Evolutionary conservation across 2,329 filamentous ascomycete genomes (phyloP), one percentile per base, ranked within the genome.

Genomic region (Clarireedia monteithiana): DNA sequence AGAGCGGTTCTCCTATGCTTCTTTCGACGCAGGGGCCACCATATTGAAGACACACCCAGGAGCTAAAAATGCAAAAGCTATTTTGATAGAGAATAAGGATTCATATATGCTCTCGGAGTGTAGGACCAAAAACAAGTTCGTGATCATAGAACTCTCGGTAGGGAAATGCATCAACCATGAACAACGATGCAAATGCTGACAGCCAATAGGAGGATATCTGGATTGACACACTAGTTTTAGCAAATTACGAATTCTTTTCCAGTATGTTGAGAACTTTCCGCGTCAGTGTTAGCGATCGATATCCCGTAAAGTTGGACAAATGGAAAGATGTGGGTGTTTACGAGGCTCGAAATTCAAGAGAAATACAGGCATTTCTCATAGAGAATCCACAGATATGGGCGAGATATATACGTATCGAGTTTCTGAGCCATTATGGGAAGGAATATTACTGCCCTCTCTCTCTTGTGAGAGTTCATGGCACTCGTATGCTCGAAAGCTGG

Each of bases 171-270:
- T 84, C 62, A 85, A 46, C 23, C 45, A 34, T 34, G 30, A 34
- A 34, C 30, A 34, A 34, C 30, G 10, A 34, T 34, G 30, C 30
- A 34, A 45, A 26, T 46, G 49, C 61, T 67, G 58, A 67, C 48
- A 45, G 2, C 17, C 20, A 51, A 14, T 57, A 69, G 67, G 67
- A 69, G 67, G 82, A 85, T 56, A 83, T 86, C 56, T 79, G 95
- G 46, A 88, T 99, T 57, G 94, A 99, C 69, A 99, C 94, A 0
- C 79, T 99, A 42, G 94, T 97, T n/a, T 78, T 99, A 53, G 94
- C 92, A 59, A 99, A 99, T 70, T 99, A 95, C 66, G 94, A 99
- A 71, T 99, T 99, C 75, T 99, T 99, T 76, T 96, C 91, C 55
- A 96, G 91, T 68, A 96, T 95, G 80, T 88, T 97, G 64, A 86